Evolutionary conservation across 2,329 filamentous ascomycete genomes (phyloP).

Genomic region (Xylaria digitata): DNA sequence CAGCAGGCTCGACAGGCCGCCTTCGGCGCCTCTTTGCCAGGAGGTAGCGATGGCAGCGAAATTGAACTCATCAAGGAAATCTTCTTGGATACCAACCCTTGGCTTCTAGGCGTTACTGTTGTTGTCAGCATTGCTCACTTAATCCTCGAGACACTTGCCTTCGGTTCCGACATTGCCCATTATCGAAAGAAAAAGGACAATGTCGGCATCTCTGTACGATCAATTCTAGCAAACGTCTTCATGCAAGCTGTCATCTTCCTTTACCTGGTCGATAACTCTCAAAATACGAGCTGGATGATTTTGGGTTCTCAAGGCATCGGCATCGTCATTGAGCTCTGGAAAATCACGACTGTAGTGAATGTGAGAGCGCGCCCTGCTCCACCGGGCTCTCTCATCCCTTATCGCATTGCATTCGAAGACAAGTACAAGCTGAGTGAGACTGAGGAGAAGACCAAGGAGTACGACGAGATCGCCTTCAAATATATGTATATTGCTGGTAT

Average conservation of each 20-base stretch:
- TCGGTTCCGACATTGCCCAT: slow-evolving; percentile 97
- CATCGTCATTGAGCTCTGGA: slow-evolving; percentile 80
- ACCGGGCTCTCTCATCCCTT: slow-evolving; percentile 79
- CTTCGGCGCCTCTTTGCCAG: slow-evolving; percentile 73
- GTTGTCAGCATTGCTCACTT: slow-evolving; percentile 90
- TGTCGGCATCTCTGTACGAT: slow-evolving; percentile 93
- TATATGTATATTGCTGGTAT: slow-evolving; percentile 95
- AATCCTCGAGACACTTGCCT: slow-evolving; percentile 94
- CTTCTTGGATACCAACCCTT: slow-evolving; percentile 89
- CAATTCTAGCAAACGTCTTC: slow-evolving; percentile 95
- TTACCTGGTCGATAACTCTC: slow-evolving; percentile 96
- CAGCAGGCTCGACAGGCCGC: slow-evolving; percentile 83
- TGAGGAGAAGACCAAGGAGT: slow-evolving; percentile 98
- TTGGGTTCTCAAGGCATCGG: slow-evolving; percentile 91
- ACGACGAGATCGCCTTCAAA: slow-evolving; percentile 96
- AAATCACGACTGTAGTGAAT: slow-evolving; percentile 94
- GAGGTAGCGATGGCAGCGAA: slow-evolving; percentile 88
- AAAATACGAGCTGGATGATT: slow-evolving; percentile 99
- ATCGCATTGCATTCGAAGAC: slow-evolving; percentile 87
- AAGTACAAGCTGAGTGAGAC: slow-evolving; percentile 96
- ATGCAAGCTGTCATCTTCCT: slow-evolving; percentile 98
- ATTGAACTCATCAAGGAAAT: slow-evolving; percentile 98
- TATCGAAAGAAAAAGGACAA: slow-evolving; percentile 99
- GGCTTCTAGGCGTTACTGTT: slow-evolving; percentile 85
- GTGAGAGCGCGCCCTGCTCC: slow-evolving; percentile 79